Evolutionary conservation across 176 grass and related monocot genomes (phyloP).

Genomic region (Ananas comosus): DNA sequence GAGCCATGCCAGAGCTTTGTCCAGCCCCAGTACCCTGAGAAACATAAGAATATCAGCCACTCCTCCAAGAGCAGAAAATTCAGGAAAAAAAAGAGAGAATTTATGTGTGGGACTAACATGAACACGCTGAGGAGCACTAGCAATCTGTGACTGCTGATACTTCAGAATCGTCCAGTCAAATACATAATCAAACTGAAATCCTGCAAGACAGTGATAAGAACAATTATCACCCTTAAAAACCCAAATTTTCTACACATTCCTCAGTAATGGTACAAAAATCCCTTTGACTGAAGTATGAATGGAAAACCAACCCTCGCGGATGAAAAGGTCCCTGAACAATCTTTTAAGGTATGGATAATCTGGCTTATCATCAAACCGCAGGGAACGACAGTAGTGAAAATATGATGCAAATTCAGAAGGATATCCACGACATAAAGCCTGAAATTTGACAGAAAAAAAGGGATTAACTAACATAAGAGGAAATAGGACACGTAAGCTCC

Average conservation of each 20-base stretch:
- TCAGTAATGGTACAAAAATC: background rate
- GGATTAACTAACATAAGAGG: background rate
- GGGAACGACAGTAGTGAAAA: slow-evolving; percentile 91
- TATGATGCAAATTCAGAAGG: slow-evolving; percentile 91
- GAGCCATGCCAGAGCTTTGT: slow-evolving; percentile 61
- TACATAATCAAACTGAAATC: slow-evolving; percentile 98
- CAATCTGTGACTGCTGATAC: slow-evolving; percentile 94
- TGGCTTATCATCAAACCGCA: slow-evolving; percentile 89
- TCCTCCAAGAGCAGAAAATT: background rate
- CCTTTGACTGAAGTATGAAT: background rate
- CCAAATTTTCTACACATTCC: background rate
- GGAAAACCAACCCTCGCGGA: slow-evolving; percentile 65
- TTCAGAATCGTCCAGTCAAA: slow-evolving; percentile 99
- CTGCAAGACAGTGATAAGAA: slow-evolving; percentile 35
- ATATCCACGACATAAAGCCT: slow-evolving; percentile 84
- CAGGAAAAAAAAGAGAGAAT: background rate
- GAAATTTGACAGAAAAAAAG: background rate
- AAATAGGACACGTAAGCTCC: too few relatives aligned
- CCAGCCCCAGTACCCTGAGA: slow-evolving; percentile 58
- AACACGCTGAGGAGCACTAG: slow-evolving; percentile 59
- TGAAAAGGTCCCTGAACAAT: slow-evolving; percentile 93
- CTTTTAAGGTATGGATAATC: slow-evolving; percentile 97
- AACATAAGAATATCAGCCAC: slow-evolving; percentile 9
- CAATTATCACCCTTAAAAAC: background rate
- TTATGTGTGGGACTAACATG: slow-evolving; percentile 26